Evolutionary conservation across 306 rosid genomes (phyloP).

Genomic region (Ziziphus jujuba): DNA sequence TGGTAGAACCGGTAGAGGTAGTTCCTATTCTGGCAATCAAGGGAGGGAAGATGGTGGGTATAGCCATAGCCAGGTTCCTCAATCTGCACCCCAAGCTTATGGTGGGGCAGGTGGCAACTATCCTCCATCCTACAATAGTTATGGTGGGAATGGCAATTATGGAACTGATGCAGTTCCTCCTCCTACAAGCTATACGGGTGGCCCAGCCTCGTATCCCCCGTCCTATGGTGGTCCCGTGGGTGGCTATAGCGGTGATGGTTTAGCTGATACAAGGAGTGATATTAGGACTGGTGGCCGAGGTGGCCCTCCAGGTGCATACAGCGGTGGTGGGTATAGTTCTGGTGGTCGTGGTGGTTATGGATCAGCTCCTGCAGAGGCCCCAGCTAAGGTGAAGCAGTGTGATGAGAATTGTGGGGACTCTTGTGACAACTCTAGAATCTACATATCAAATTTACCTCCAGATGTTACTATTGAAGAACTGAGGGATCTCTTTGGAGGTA

Average conservation of each 20-base stretch:
- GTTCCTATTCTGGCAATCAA: conserved; percentile 47
- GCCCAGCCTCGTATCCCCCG: conserved; percentile 79
- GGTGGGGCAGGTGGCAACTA: conserved; percentile 62
- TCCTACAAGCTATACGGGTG: conserved; percentile 83
- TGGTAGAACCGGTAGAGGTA: conserved; percentile 64
- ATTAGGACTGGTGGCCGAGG: conserved; percentile 55
- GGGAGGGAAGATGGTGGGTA: conserved; percentile 82
- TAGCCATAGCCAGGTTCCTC: conserved; percentile 72
- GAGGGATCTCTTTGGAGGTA: conserved; percentile 93
- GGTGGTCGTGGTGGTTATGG: conserved; percentile 76
- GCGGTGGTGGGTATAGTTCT: conserved; percentile 50
- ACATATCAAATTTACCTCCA: conserved; percentile 89
- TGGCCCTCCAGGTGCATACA: conserved; percentile 58
- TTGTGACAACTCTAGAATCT: conserved; percentile 96
- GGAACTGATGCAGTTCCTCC: conserved; percentile 97
- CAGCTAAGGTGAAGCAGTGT: conserved; percentile 86
- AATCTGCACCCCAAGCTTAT: conserved; percentile 57
- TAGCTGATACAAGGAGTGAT: conserved; percentile 54
- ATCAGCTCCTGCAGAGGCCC: conserved; percentile 60
- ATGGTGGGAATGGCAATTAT: conserved; percentile 57
- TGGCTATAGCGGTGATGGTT: conserved; percentile 61
- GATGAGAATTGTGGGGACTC: conserved; percentile 80
- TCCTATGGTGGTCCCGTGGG: conserved; percentile 71
- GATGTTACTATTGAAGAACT: conserved; percentile 90
- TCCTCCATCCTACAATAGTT: conserved; percentile 52